Evolutionary conservation across 192 early-diverging fungal species (phyloP).

Genomic region (Coemansia sp.): DNA sequence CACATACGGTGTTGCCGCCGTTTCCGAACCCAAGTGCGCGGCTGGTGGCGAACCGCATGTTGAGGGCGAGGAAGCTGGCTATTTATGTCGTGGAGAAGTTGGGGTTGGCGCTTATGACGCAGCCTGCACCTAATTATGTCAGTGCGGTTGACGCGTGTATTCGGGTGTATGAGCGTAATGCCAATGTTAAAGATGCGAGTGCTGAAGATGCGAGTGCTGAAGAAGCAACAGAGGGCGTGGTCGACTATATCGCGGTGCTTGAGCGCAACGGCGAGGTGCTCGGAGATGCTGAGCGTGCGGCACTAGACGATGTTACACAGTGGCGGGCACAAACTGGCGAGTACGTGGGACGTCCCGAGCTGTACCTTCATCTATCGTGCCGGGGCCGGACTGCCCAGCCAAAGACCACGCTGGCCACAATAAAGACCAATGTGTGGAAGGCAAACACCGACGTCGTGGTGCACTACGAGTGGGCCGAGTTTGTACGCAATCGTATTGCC

Average conservation of each 20-base stretch:
- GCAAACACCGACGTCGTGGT: conserved; percentile 51
- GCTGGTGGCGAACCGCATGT: conserved; percentile 83
- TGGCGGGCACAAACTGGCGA: conserved; percentile 17
- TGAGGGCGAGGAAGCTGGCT: conserved; percentile 82
- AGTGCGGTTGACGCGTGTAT: conserved; percentile 43
- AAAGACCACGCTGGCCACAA: conserved; percentile 45
- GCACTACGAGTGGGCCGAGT: conserved; percentile 51
- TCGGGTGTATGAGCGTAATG: conserved; percentile 10
- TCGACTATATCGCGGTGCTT: conserved; percentile 21
- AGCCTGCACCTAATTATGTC: conserved; percentile 49
- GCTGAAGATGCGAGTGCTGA: not conserved
- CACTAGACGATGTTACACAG: conserved; percentile 29
- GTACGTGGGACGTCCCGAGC: conserved; percentile 42
- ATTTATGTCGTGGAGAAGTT: conserved; percentile 84
- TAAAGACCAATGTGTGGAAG: conserved; percentile 51
- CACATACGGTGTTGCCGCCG: conserved; percentile 44
- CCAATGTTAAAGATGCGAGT: not conserved
- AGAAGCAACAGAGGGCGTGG: not conserved
- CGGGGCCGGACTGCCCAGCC: conserved; percentile 27
- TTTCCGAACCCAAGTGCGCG: conserved; percentile 58
- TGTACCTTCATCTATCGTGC: conserved; percentile 47
- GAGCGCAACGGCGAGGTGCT: conserved; percentile 32
- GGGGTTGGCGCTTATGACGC: conserved; percentile 38
- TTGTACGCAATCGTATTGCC: conserved; percentile 40
- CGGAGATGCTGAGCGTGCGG: conserved; percentile 27